Conservation (phyloP, 768 basidiomycete genomes). For the Pleurotus salmoneostramineus region DNA sequence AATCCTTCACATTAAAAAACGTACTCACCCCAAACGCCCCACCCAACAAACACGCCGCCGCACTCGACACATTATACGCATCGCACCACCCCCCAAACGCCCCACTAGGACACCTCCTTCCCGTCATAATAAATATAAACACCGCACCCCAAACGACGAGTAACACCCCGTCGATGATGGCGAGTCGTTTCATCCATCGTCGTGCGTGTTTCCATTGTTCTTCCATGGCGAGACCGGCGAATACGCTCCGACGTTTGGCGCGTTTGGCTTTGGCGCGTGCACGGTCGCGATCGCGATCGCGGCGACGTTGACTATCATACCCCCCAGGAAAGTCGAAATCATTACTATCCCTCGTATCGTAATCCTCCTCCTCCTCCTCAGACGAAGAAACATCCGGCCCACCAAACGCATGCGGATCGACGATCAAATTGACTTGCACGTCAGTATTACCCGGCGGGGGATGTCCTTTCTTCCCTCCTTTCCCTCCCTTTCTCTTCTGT, state of each 20-base stretch:
- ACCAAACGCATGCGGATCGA: conserved; percentile 60
- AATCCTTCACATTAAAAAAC: conserved; percentile 67
- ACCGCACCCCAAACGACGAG: conserved; percentile 52
- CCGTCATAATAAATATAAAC: conserved; percentile 58
- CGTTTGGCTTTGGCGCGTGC: conserved; percentile 9
- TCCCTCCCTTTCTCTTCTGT: conserved; percentile 20
- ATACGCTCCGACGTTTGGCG: conserved; percentile 39
- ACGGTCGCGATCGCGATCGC: conserved; percentile 28
- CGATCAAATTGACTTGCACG: conserved; percentile 72
- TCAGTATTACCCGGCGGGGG: conserved; percentile 27
- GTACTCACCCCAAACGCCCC: conserved; percentile 51
- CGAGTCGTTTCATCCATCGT: conserved; percentile 46
- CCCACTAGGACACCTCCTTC: conserved; percentile 62
- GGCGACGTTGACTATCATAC: conserved; percentile 27
- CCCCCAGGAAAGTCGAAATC: conserved; percentile 39
- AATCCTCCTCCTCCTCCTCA: conserved; percentile 27
- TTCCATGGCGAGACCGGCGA: conserved; percentile 62
- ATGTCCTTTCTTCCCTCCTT: conserved; percentile 34
- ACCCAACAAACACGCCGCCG: conserved; percentile 55
- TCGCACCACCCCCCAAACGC: conserved; percentile 67
- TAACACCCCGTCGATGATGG: conserved; percentile 43
- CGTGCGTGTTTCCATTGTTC: conserved; percentile 58
- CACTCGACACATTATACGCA: conserved; percentile 65
- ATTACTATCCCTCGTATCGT: conserved; percentile 31
- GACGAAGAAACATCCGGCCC: conserved; percentile 7